Base-by-base conservation (phyloP, 257 asterid species). In the Echites panduratus region DNA sequence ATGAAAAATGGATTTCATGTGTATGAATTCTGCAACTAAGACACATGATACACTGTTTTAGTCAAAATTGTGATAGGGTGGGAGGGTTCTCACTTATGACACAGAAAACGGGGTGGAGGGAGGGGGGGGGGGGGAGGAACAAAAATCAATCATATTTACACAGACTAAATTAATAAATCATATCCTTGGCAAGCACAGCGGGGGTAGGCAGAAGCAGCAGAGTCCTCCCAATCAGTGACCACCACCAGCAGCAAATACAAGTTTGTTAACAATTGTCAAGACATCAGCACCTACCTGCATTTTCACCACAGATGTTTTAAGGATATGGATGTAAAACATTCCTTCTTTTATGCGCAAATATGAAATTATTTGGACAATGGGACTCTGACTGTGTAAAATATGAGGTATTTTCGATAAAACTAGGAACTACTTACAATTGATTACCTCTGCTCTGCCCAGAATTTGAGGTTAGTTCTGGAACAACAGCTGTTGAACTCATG, bases 201-300 rank as follows among this genome's bases (percentile, higher is more conserved):
- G 79, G 68, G n/a, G n/a, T n/a, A n/a, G n/a, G 79, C 32, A 67
- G 67, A 73, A 59, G 43, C 12, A 47, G 70, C 12, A 47, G 70
- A 48, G 9, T 73, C 52, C 16, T 19, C 32, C 76, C 40, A 27
- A 19, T 7, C 7, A 63, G 71, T 73, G 78, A 32, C 38, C 38
- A 32, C 38, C 35, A 72, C 59, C 44, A 75, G 67, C 44, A 75
- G 67, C 47, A 66, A 66, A 76, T 68, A 40, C 47, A 54, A 70
- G 43, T 26, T 38, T 66, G 66, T 49, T 64, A 58, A 76, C 68
- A 20, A 70, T 72, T n/a, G 78, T 72, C 57, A 22, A n/a, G 45
- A 41, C 68, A 71, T 75, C 89, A 91, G 73, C 90, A 80, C 77
- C 88, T 84, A 80, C 96, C 97, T 90, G 92, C 93, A 85, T 82